Conservation (phyloP, 371 early-diverging fungal genomes). For the Rhizopus sp. region DNA sequence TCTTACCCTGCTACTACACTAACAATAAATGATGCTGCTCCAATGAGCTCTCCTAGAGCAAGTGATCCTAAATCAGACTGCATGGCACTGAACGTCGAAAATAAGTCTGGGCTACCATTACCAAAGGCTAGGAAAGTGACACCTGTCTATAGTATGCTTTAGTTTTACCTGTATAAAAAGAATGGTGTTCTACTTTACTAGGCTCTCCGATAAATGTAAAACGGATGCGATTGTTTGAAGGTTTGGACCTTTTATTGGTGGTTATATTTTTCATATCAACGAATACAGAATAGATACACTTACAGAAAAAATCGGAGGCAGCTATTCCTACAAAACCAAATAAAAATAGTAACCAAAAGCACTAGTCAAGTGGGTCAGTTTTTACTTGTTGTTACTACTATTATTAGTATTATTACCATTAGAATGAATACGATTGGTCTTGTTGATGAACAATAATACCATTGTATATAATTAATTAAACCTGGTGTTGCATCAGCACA, state of each 20-base stretch:
- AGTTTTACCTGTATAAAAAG: neutral
- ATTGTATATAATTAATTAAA: conserved; percentile 60
- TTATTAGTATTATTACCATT: conserved; percentile 36
- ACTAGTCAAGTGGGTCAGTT: conserved; percentile 27
- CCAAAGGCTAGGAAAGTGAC: conserved; percentile 87
- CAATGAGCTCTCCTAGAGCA: conserved; percentile 82
- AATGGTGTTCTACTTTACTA: conserved; percentile 37
- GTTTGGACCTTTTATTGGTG: conserved; percentile 53
- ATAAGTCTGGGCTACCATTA: conserved; percentile 86
- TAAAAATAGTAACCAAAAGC: conserved; percentile 58
- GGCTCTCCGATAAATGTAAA: conserved; percentile 64
- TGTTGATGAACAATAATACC: conserved; percentile 60
- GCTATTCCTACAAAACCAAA: conserved; percentile 72
- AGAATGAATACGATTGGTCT: conserved; percentile 41
- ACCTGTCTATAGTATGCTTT: conserved; percentile 59
- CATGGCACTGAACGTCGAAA: conserved; percentile 80
- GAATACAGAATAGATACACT: conserved; percentile 2
- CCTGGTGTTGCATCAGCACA: conserved; percentile 61
- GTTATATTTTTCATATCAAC: neutral
- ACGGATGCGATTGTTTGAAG: conserved; percentile 65
- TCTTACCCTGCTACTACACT: conserved; percentile 68
- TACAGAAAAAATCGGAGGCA: conserved; percentile 77
- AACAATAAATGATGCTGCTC: conserved; percentile 77
- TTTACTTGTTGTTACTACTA: neutral
- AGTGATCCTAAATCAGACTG: conserved; percentile 71